Evolutionary conservation across 805 yeast species (phyloP).

Genomic region (Sungouiella blattae): DNA sequence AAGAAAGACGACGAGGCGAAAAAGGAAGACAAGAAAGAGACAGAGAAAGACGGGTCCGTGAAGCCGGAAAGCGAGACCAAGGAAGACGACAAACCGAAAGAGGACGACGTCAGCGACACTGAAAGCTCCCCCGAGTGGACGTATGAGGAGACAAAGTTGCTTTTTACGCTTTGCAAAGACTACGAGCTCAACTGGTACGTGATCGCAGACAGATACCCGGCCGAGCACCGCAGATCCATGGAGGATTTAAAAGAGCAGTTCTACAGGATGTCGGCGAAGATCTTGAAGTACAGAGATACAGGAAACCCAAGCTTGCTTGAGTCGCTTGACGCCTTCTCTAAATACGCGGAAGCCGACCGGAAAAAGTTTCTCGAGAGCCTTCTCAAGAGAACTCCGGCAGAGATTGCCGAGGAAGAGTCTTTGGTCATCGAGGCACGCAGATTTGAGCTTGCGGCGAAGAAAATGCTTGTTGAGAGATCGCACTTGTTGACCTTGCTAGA

Average conservation of each 20-base stretch:
- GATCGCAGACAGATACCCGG: conserved; percentile 57
- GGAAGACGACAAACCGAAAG: conserved; percentile 32
- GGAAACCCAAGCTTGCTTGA: conserved; percentile 49
- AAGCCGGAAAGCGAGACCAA: neutral
- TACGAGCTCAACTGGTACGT: conserved; percentile 66
- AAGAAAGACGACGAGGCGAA: conserved; percentile 5
- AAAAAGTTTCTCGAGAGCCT: conserved; percentile 76
- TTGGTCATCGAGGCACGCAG: conserved; percentile 88
- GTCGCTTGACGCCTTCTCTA: conserved; percentile 60
- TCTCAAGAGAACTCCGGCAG: conserved; percentile 86
- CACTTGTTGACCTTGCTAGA: conserved; percentile 75
- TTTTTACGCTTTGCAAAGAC: conserved; percentile 68
- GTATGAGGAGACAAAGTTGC: conserved; percentile 69
- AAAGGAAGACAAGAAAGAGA: conserved; percentile 4
- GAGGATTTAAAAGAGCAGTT: conserved; percentile 86
- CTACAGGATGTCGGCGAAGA: conserved; percentile 60
- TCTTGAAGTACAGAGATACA: conserved; percentile 38
- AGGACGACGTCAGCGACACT: conserved; percentile 15
- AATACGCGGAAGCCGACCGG: conserved; percentile 69
- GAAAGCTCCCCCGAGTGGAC: conserved; percentile 53
- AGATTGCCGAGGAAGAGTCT: conserved; percentile 96
- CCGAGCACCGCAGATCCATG: conserved; percentile 38
- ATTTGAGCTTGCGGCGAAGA: conserved; percentile 88
- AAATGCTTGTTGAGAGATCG: conserved; percentile 79
- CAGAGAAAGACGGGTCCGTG: neutral